These are phyloP conservation scores for Quercus glauca DNA, from an alignment of 306 rosid species.

Conservation along the genomic window DNA sequence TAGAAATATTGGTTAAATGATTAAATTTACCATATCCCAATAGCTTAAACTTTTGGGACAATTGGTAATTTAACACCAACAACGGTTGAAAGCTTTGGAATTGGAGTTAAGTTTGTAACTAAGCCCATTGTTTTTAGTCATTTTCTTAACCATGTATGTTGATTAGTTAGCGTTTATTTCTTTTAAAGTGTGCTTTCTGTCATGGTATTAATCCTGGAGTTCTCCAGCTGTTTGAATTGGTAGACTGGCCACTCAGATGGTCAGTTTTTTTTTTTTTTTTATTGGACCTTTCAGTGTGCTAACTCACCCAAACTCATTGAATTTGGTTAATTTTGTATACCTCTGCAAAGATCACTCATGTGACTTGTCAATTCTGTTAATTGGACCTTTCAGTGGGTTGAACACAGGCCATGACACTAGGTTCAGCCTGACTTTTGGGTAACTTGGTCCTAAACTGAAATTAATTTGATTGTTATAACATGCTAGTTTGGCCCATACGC, in stretches of 20 bases:
- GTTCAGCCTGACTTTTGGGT: neutral
- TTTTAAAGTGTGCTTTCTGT: too few relatives aligned
- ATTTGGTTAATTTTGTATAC: neutral
- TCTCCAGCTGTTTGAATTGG: too few relatives aligned
- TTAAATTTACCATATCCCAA: too few relatives aligned
- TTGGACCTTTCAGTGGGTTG: neutral
- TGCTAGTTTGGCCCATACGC: neutral
- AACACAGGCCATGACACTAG: neutral
- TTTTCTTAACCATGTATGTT: neutral
- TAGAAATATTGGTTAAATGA: too few relatives aligned
- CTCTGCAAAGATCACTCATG: neutral
- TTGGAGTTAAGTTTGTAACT: neutral
- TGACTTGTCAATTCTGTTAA: neutral
- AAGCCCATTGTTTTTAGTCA: neutral
- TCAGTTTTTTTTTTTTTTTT: neutral
- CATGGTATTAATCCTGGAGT: too few relatives aligned
- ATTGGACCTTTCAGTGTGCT: neutral
- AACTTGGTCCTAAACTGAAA: neutral
- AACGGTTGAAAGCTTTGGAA: neutral
- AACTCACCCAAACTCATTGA: neutral
- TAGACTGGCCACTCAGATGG: neutral
- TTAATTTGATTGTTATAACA: neutral
- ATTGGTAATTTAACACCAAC: too few relatives aligned
- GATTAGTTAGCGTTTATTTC: neutral
- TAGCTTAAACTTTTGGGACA: too few relatives aligned